phyloP scores from a whole-genome alignment of 2,329 filamentous ascomycete species.

The Colletotrichum viniferum region DNA sequence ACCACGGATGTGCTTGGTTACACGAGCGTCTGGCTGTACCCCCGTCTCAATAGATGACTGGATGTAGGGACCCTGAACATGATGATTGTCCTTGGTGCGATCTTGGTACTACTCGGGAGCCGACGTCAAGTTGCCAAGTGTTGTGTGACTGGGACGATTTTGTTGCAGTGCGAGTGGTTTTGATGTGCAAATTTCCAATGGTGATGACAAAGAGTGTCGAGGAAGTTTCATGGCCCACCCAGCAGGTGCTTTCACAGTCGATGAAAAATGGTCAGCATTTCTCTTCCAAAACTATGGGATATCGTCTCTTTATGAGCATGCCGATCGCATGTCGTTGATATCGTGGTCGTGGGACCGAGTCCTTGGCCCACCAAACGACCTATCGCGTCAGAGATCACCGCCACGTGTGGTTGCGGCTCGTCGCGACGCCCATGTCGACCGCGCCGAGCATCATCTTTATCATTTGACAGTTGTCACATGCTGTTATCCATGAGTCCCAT shows the following conservation, averaged over 20 bases:
- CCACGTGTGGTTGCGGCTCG: neutral
- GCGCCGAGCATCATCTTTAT: neutral
- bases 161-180: neutral
- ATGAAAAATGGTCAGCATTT: neutral
- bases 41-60: neutral
- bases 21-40: neutral
- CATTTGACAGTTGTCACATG: neutral
- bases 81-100: neutral
- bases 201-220: neutral
- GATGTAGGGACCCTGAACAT: neutral
- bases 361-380: neutral
- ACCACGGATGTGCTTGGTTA: neutral
- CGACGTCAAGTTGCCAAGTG: neutral
- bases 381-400: neutral
- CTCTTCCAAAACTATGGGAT: neutral
- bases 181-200: neutral
- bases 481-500: accelerated
- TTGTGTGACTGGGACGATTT: neutral
- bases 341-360: neutral
- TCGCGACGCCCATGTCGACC: neutral
- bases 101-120: neutral
- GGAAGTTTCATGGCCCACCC: no score
- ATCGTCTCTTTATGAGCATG: neutral
- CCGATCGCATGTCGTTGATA: neutral
- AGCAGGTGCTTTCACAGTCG: no score